phyloP scores from a whole-genome alignment of 2,329 filamentous ascomycete genomes.

The Penicillium sp. region DNA sequence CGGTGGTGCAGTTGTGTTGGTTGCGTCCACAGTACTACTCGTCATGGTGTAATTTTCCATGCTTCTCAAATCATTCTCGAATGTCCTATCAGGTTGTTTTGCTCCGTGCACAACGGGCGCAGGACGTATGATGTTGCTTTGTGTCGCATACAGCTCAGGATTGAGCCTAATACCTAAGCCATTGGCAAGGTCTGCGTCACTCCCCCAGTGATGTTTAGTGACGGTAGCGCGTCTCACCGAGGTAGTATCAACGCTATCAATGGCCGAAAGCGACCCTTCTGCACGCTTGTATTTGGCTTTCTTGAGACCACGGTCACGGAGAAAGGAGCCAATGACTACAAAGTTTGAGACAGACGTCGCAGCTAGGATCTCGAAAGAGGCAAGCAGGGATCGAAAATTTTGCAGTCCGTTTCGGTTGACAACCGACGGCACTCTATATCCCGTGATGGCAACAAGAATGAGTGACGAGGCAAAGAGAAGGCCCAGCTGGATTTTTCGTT shows the following conservation, averaged over 20 bases:
- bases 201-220: conserved; percentile 72
- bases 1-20: neutral
- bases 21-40: conserved; percentile 1
- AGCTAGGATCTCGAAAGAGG: conserved; percentile 85
- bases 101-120: conserved; percentile 25
- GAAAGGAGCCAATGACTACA: conserved; percentile 85
- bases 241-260: conserved; percentile 42
- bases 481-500: conserved; percentile 74
- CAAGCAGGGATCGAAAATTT: conserved; percentile 81
- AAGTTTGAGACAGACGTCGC: conserved; percentile 84
- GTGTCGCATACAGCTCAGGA: conserved; percentile 44
- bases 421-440: conserved; percentile 76
- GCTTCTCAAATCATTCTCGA: conserved; percentile 2
- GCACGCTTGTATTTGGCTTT: conserved; percentile 70
- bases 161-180: conserved; percentile 69
- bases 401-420: conserved; percentile 68
- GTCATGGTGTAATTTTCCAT: conserved; percentile 1
- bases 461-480: conserved; percentile 81
- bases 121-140: conserved; percentile 29
- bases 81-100: neutral
- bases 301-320: conserved; percentile 85
- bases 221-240: conserved; percentile 50
- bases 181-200: conserved; percentile 83
- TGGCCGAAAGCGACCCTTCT: conserved; percentile 40
- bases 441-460: conserved; percentile 71